These are phyloP conservation scores for Alternaria gaisen DNA, from an alignment of 2,329 filamentous ascomycete species.

Conservation along the genomic window DNA sequence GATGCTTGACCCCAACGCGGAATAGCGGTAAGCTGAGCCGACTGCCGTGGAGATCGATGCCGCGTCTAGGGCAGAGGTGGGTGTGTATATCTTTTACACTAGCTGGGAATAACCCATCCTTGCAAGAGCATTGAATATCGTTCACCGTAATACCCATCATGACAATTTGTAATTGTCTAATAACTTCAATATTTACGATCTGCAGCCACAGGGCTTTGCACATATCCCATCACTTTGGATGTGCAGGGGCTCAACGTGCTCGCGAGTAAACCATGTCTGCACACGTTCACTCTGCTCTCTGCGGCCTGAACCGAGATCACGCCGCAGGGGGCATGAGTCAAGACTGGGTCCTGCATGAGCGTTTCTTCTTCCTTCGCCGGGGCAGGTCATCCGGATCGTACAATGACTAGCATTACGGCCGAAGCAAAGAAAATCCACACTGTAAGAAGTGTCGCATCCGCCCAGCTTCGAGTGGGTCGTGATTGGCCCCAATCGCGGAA, in stretches of 20 bases:
- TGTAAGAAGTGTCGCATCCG: background rate
- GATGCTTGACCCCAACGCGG: conserved; percentile 36
- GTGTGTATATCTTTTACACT: conserved; percentile 30
- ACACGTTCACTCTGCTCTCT: conserved; percentile 19
- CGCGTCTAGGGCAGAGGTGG: conserved; percentile 27
- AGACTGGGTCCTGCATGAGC: conserved; percentile 30
- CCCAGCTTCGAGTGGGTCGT: conserved; percentile 20
- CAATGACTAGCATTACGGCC: conserved; percentile 15
- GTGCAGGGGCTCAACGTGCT: conserved; percentile 4
- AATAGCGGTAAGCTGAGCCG: conserved; percentile 42
- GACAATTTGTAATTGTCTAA: conserved; percentile 23
- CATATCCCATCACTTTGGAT: conserved; percentile 1
- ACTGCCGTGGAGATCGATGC: conserved; percentile 29
- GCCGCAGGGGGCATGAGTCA: conserved; percentile 31
- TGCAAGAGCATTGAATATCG: conserved; percentile 18
- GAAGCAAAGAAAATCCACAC: conserved; percentile 9
- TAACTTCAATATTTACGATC: conserved; percentile 9
- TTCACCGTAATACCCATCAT: conserved; percentile 16
- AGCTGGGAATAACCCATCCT: conserved; percentile 31
- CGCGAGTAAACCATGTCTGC: conserved; percentile 3
- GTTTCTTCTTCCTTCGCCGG: conserved; percentile 31
- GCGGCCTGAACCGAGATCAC: conserved; percentile 33
- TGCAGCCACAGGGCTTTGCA: conserved; percentile 13
- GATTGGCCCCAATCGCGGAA: conserved; percentile 32
- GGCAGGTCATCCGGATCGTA: conserved; percentile 16